Percentiles rank a stretch among this genome's conserved stretches.
Conservation (phyloP, 2,329 filamentous ascomycete genomes). For the Colletotrichum costaricense region DNA sequence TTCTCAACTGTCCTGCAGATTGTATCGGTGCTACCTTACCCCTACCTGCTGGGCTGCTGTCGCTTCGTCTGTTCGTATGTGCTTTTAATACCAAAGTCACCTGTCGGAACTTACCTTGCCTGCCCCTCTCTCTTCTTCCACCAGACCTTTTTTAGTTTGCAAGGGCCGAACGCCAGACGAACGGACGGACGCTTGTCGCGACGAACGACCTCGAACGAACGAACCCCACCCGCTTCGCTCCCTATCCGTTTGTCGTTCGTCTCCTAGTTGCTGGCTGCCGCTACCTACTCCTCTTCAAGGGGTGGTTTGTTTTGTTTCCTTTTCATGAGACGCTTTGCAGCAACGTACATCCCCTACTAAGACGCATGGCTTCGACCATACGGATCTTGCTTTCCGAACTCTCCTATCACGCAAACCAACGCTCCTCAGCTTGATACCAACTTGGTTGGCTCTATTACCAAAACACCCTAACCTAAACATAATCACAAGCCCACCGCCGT, state of each 20-base stretch:
- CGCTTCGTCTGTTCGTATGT: background rate
- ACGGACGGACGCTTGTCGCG: constrained; percentile 14
- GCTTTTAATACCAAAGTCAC: background rate
- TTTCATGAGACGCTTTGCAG: background rate
- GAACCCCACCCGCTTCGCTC: background rate
- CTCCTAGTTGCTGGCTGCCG: background rate
- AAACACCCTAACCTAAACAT: background rate
- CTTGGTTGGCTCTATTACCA: background rate
- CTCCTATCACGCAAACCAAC: background rate
- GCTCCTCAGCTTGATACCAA: background rate
- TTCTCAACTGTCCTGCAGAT: background rate
- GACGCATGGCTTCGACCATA: constrained; percentile 6
- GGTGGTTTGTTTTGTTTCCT: constrained; percentile 4
- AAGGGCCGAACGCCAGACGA: constrained; percentile 27
- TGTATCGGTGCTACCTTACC: background rate
- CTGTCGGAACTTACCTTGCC: background rate
- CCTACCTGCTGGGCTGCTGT: background rate
- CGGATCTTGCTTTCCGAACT: background rate
- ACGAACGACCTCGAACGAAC: constrained; percentile 3
- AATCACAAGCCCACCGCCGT: background rate
- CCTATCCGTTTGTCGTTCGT: background rate
- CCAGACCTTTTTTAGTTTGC: background rate
- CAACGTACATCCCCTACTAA: background rate
- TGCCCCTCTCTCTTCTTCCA: background rate
- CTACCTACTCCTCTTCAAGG: constrained; percentile 4